These are phyloP conservation scores for Penicillium riverlandense DNA, from an alignment of 495 filamentous ascomycete species.

Conservation along the genomic window DNA sequence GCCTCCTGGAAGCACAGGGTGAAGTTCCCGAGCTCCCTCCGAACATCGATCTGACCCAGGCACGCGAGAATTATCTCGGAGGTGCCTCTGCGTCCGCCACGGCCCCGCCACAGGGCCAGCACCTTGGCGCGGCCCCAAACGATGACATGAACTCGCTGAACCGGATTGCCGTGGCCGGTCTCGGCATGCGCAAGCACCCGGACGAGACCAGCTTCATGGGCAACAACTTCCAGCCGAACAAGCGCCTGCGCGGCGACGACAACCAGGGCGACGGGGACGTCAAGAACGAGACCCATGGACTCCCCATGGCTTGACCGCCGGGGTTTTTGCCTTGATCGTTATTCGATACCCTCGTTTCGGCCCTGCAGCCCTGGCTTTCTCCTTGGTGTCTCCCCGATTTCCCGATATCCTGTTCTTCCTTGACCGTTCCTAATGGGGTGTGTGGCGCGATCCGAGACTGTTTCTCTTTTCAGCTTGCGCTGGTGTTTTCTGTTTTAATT, in stretches of 20 bases:
- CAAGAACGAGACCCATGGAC: slow-evolving; percentile 29
- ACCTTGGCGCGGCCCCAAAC: slow-evolving; percentile 16
- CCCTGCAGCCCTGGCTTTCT: neutral
- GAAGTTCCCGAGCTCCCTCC: slow-evolving; percentile 77
- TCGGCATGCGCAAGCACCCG: slow-evolving; percentile 41
- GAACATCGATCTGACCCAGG: slow-evolving; percentile 47
- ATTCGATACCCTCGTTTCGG: neutral
- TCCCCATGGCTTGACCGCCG: slow-evolving; percentile 17
- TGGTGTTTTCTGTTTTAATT: too few species aligned
- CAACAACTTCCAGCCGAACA: slow-evolving; percentile 25
- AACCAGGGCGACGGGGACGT: slow-evolving; percentile 20
- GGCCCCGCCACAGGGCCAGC: slow-evolving; percentile 18
- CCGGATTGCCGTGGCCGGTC: slow-evolving; percentile 38
- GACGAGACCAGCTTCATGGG: slow-evolving; percentile 27
- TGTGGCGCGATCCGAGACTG: too few species aligned
- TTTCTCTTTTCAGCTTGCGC: too few species aligned
- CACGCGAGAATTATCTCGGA: slow-evolving; percentile 8
- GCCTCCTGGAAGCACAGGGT: slow-evolving; percentile 75
- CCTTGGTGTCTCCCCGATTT: slow-evolving; percentile 1
- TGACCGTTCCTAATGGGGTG: neutral
- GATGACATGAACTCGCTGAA: slow-evolving; percentile 42
- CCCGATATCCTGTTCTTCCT: slow-evolving; percentile 14
- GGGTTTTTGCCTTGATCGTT: neutral
- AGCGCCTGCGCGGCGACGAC: slow-evolving; percentile 29
- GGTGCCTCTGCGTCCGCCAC: slow-evolving; percentile 1